Base-by-base conservation (phyloP, 371 early-diverging fungal genomes). In the Mortierella sp. region DNA sequence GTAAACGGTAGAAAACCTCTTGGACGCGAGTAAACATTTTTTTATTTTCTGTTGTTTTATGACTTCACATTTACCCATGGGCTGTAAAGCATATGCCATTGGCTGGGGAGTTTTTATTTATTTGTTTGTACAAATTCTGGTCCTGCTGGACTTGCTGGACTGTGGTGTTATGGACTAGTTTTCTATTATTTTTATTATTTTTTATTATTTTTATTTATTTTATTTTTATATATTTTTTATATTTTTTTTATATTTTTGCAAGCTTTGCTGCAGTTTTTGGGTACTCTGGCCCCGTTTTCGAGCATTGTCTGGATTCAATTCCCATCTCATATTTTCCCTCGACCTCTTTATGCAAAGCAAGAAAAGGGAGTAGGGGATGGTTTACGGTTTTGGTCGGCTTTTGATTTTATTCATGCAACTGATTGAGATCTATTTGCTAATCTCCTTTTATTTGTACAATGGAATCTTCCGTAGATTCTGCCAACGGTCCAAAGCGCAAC, bases 401-500 rank as follows among this genome's bases (percentile, higher is more conserved):
- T 24, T n/a, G 52, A 52, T n/a, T 16, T 20, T 18, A 24, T 20
- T 69, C 43, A 35, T 43, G 62, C 51, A 35, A 18, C 52, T 30
- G 10, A 49, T 2, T n/a, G 47, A 37, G 6, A 60, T 39, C 37
- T 39, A 37, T 60, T 60, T 60, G 16, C 37, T 60, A 52, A 40
- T 49, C 49, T 59, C 30, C 40, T 32, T 20, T n/a, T 62, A 14
- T 37, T 28, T 49, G n/a, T 35, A n/a, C 30, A 26, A 69, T 75
- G 69, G 74, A 74, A 74, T 26, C 65, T 70, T 72, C 77, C n/a
- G 11, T 70, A 87, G 84, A 76, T 91, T 57, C 87, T 95, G 62
- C 95, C 95, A 10, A 93, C 93, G 52, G 89, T 89, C 16, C 75
- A 84, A 57, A 87, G 89, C 52, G 89, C 88, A 62, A 78, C 89